Percentiles rank a stretch among this genome's conserved stretches.
Evolutionary conservation across 2,329 filamentous ascomycete genomes (phyloP).

Genomic region (Aspergillus sp.): DNA sequence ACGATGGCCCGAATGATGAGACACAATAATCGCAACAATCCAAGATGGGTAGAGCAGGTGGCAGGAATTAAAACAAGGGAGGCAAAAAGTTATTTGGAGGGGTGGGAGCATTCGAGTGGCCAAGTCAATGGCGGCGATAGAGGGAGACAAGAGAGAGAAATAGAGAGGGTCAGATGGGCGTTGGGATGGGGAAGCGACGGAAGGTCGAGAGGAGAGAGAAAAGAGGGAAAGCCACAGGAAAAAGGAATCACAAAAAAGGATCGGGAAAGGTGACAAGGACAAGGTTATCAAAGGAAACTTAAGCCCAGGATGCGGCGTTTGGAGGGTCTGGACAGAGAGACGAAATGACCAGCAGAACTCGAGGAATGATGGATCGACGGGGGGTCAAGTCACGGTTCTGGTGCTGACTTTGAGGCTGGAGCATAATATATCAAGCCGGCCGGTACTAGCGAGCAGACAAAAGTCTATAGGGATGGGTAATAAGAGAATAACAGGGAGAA

Average conservation of each 20-base stretch:
- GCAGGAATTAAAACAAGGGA: neutral
- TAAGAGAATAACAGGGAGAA: constrained; percentile 6
- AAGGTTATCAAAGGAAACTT: constrained; percentile 20
- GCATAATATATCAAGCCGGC: constrained; percentile 11
- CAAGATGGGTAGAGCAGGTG: neutral
- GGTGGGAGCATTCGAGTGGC: neutral
- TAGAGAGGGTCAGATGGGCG: constrained; percentile 11
- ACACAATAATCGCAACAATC: neutral
- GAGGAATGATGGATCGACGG: constrained; percentile 19
- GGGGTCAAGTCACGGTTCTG: constrained; percentile 11
- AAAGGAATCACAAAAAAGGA: constrained; percentile 14
- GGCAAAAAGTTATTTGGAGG: neutral
- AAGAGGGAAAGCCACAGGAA: constrained; percentile 12
- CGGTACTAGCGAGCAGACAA: neutral
- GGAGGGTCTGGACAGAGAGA: constrained; percentile 14
- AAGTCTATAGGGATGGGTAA: constrained; percentile 7
- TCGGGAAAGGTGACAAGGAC: constrained; percentile 17
- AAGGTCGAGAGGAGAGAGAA: constrained; percentile 10
- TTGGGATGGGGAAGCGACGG: neutral
- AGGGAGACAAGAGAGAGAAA: neutral
- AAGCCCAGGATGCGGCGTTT: constrained; percentile 20
- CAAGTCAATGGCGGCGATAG: neutral
- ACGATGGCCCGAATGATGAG: neutral
- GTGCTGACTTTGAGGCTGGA: constrained; percentile 16
- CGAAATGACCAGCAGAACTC: neutral